Percentiles rank a stretch among this genome's conserved stretches.
These are phyloP conservation scores for Candida boidinii DNA, from an alignment of 805 yeast genomes.

Conservation along the genomic window DNA sequence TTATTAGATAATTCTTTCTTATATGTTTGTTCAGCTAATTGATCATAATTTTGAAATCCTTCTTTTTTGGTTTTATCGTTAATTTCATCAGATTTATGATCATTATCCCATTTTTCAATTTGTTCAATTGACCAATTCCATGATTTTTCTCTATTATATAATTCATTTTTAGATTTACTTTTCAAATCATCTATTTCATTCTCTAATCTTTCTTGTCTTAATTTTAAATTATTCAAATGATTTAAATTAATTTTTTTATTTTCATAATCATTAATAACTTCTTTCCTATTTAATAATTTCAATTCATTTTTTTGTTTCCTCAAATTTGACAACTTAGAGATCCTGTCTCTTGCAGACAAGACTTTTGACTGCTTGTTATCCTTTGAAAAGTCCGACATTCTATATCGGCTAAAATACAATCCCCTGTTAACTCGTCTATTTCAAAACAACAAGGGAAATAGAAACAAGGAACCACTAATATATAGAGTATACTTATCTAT, in stretches of 20 bases:
- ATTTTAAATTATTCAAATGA: slow-evolving; percentile 20
- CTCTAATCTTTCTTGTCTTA: slow-evolving; percentile 27
- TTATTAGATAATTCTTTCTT: slow-evolving; percentile 38
- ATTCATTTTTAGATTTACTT: slow-evolving; percentile 27
- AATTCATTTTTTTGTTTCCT: slow-evolving; percentile 21
- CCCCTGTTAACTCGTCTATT: no score
- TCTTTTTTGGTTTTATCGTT: slow-evolving; percentile 20
- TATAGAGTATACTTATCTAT: no score
- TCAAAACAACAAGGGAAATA: no score
- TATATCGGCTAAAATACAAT: no score
- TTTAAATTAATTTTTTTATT: slow-evolving; percentile 14
- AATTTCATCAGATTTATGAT: slow-evolving; percentile 21
- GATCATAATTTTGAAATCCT: slow-evolving; percentile 40
- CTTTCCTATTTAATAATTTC: slow-evolving; percentile 23
- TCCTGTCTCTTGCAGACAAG: slow-evolving; percentile 10
- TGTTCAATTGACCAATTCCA: slow-evolving; percentile 58
- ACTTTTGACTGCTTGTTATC: no score
- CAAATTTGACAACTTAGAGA: slow-evolving; percentile 18
- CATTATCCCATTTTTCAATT: slow-evolving; percentile 52
- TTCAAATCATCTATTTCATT: slow-evolving; percentile 30
- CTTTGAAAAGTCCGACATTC: no score
- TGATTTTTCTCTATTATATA: slow-evolving; percentile 33
- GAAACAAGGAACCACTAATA: no score
- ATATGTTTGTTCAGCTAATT: slow-evolving; percentile 56
- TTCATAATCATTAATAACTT: slow-evolving; percentile 27